A percentile compares a stretch with the other conserved stretches of the same genome.
These are phyloP conservation scores for Boletellus sp. DNA, from an alignment of 768 basidiomycete species.

Conservation along the genomic window DNA sequence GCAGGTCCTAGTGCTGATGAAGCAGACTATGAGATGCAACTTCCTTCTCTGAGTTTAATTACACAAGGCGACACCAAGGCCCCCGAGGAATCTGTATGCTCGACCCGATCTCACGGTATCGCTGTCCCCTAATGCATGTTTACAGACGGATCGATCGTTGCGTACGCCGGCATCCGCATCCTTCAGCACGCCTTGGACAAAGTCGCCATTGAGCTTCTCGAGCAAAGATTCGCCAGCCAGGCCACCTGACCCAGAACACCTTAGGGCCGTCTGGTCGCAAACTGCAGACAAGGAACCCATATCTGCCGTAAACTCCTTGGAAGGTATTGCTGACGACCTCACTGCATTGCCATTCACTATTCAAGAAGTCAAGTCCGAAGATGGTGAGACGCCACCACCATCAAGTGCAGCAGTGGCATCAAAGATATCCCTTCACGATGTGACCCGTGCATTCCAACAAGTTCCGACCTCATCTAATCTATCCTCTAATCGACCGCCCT, in stretches of 20 bases:
- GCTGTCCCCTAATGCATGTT: slow-evolving; percentile 11
- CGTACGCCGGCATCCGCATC: slow-evolving; percentile 44
- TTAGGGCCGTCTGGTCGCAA: slow-evolving; percentile 84
- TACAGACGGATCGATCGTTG: slow-evolving; percentile 42
- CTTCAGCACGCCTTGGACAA: slow-evolving; percentile 47
- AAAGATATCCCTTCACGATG: slow-evolving; percentile 78
- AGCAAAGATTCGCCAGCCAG: slow-evolving; percentile 68
- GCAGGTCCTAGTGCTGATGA: slow-evolving; percentile 12
- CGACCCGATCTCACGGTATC: neutral
- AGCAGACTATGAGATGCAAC: slow-evolving; percentile 6
- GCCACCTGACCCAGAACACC: slow-evolving; percentile 75
- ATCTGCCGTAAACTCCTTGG: slow-evolving; percentile 73
- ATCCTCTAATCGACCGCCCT: slow-evolving; percentile 42
- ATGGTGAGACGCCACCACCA: slow-evolving; percentile 76
- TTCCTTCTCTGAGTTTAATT: slow-evolving; percentile 22
- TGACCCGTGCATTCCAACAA: slow-evolving; percentile 83
- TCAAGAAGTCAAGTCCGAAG: slow-evolving; percentile 84
- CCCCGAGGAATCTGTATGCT: slow-evolving; percentile 54
- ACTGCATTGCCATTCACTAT: slow-evolving; percentile 75
- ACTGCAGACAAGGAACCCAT: slow-evolving; percentile 65
- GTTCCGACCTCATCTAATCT: slow-evolving; percentile 62
- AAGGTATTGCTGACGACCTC: slow-evolving; percentile 80
- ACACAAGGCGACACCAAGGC: slow-evolving; percentile 44
- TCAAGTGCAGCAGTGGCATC: slow-evolving; percentile 53
- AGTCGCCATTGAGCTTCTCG: slow-evolving; percentile 47